Percentiles rank a stretch among this genome's conserved stretches.
These are phyloP conservation scores for Coemansia sp. DNA, from an alignment of 192 early-diverging fungal species.

Conservation along the genomic window DNA sequence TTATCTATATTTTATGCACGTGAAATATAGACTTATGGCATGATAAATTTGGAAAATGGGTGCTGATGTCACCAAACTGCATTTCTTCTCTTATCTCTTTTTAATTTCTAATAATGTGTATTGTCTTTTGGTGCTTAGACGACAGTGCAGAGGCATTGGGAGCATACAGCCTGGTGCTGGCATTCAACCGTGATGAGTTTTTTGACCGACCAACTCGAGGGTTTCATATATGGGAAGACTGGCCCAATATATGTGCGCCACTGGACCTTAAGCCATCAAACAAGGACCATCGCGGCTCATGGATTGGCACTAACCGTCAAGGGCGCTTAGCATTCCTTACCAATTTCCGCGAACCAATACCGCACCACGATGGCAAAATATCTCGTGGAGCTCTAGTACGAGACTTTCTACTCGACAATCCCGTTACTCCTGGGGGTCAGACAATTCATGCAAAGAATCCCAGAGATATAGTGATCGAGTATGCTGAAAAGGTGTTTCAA, in stretches of 20 bases:
- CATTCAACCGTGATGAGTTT: constrained; percentile 49
- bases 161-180: constrained; percentile 19
- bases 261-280: constrained; percentile 26
- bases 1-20: neutral
- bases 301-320: constrained; percentile 27
- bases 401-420: constrained; percentile 21
- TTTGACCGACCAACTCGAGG: constrained; percentile 33
- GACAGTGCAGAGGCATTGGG: neutral
- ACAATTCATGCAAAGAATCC: neutral
- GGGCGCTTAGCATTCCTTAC: constrained; percentile 36
- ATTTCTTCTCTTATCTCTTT: neutral
- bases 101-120: constrained; percentile 25
- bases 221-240: constrained; percentile 28
- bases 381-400: constrained; percentile 47
- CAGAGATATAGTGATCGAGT: constrained; percentile 6
- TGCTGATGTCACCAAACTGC: too few relatives aligned
- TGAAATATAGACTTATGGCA: neutral
- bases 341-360: constrained; percentile 23
- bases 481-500: constrained; percentile 21
- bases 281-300: constrained; percentile 30
- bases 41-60: neutral
- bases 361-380: constrained; percentile 20
- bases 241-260: constrained; percentile 34
- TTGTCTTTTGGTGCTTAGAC: constrained; percentile 25
- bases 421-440: constrained; percentile 11